Evolutionary conservation across 257 asterid genomes (phyloP).

Genomic region (Fraxinus anomala): DNA sequence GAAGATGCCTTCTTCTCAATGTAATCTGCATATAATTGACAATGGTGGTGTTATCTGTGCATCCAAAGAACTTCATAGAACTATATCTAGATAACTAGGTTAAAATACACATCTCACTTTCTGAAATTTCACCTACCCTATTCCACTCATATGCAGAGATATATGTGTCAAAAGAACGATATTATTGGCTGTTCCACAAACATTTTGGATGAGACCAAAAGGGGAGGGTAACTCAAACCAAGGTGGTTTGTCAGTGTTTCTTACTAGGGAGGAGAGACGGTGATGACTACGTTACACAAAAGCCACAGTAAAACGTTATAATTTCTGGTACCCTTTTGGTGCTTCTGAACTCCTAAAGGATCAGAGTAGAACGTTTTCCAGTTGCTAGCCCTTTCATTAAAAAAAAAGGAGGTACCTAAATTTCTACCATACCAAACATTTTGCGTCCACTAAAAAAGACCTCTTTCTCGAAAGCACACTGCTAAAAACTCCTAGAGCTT

Average conservation of each 20-base stretch:
- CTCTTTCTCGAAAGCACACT: not conserved
- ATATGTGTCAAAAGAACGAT: slow-evolving; percentile 6
- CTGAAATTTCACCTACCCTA: not conserved
- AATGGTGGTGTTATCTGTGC: not conserved
- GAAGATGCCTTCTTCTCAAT: slow-evolving; percentile 90
- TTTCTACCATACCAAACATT: not conserved
- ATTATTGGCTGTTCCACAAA: not conserved
- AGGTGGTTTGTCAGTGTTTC: slow-evolving; percentile 2
- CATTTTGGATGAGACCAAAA: not conserved
- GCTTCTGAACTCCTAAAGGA: not conserved
- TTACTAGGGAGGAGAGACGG: not conserved
- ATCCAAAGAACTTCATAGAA: slow-evolving; percentile 10
- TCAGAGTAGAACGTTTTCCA: not conserved
- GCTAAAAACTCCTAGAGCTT: not conserved
- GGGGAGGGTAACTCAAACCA: not conserved
- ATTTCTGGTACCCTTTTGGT: too few species aligned
- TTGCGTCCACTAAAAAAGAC: not conserved
- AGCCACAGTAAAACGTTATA: not conserved
- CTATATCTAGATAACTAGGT: slow-evolving; percentile 21
- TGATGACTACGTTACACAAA: not conserved
- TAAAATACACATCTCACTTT: slow-evolving; percentile 10
- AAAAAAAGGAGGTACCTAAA: not conserved
- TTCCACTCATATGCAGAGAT: slow-evolving; percentile 6
- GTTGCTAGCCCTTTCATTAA: not conserved
- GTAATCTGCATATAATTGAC: slow-evolving; percentile 59